These are phyloP conservation scores for Claviceps sp. DNA, from an alignment of 2,329 filamentous ascomycete genomes.

Conservation along the genomic window DNA sequence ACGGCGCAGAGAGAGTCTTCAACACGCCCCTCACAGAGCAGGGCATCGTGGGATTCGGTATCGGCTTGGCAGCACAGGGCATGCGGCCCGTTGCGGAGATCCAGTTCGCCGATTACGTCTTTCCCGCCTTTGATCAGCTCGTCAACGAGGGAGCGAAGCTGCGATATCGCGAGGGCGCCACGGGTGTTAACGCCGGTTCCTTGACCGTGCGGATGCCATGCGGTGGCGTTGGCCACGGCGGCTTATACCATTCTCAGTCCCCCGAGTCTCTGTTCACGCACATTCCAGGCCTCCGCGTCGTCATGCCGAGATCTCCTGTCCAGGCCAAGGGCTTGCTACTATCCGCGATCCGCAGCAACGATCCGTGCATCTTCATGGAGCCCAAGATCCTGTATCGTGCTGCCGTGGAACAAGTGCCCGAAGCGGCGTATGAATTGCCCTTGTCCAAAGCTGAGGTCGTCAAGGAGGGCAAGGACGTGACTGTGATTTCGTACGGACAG, in stretches of 20 bases:
- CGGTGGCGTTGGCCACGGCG: conserved; percentile 81
- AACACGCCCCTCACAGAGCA: conserved; percentile 93
- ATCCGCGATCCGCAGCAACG: conserved; percentile 62
- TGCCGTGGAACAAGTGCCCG: conserved; percentile 80
- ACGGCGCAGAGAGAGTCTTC: conserved; percentile 81
- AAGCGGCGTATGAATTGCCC: conserved; percentile 67
- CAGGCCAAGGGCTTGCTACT: conserved; percentile 83
- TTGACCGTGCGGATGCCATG: conserved; percentile 83
- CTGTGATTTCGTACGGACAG: conserved; percentile 78
- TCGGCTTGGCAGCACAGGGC: conserved; percentile 79
- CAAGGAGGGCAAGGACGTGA: conserved; percentile 67
- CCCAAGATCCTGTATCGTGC: conserved; percentile 88
- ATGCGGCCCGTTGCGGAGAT: conserved; percentile 91
- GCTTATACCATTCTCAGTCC: conserved; percentile 76
- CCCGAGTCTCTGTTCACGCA: conserved; percentile 83
- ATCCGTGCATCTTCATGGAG: conserved; percentile 87
- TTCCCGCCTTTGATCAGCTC: conserved; percentile 83
- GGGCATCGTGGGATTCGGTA: conserved; percentile 85
- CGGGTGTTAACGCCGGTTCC: conserved; percentile 53
- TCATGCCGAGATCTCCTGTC: conserved; percentile 71
- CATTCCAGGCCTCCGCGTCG: conserved; percentile 70
- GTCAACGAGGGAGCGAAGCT: conserved; percentile 89
- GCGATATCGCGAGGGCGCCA: conserved; percentile 56
- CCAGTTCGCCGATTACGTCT: conserved; percentile 91
- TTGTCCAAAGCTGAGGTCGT: conserved; percentile 76